Conservation (phyloP, 2,329 filamentous ascomycete genomes). For the Orbilia javanica region DNA sequence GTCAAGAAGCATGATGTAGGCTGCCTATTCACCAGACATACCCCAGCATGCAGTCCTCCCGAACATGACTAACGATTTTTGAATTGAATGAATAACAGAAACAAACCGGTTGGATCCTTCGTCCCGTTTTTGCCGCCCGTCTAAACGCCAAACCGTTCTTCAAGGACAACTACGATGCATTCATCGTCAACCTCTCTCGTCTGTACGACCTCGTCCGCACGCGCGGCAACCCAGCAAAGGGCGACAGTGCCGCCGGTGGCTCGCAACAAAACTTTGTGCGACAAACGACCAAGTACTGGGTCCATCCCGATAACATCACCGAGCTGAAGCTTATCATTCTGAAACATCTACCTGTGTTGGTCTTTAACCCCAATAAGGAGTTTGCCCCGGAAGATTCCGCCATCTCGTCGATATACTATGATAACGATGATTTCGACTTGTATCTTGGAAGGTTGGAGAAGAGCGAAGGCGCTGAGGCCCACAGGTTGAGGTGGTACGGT, state of each 20-base stretch:
- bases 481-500: conserved; percentile 96
- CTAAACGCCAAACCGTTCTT: conserved; percentile 98
- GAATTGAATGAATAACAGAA: conserved; percentile 72
- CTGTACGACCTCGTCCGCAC: conserved; percentile 96
- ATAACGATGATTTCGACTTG: conserved; percentile 94
- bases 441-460: conserved; percentile 97
- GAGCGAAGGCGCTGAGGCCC: conserved; percentile 96
- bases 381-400: conserved; percentile 91
- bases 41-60: not conserved
- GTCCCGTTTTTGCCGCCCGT: conserved; percentile 93
- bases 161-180: conserved; percentile 97
- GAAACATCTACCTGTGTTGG: conserved; percentile 95
- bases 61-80: not conserved
- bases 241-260: conserved; percentile 90
- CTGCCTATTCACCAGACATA: not conserved
- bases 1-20: conserved; percentile 98
- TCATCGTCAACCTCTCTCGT: conserved; percentile 92
- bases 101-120: conserved; percentile 91
- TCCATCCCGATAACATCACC: conserved; percentile 97
- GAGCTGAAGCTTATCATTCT: conserved; percentile 97
- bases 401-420: conserved; percentile 98
- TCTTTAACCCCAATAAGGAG: conserved; percentile 97
- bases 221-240: conserved; percentile 89
- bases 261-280: conserved; percentile 95
- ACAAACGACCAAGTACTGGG: conserved; percentile 99